Conservation (phyloP, 768 basidiomycete genomes). For the Pleurotus cornucopiae region DNA sequence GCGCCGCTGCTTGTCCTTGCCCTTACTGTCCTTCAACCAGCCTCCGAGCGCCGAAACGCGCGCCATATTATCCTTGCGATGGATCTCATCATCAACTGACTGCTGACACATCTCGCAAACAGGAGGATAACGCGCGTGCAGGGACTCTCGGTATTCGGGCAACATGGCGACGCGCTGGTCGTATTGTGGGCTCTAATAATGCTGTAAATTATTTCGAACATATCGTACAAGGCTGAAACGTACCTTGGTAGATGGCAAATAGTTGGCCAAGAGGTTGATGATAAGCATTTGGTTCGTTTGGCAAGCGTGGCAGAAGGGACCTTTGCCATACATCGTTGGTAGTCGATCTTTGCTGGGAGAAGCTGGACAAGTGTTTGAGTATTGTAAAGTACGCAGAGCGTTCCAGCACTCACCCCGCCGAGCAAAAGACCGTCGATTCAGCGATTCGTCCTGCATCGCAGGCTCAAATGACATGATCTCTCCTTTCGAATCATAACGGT, state of each 20-base stretch:
- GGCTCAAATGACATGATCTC: slow-evolving; percentile 84
- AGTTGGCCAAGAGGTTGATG: slow-evolving; percentile 83
- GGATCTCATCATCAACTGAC: slow-evolving; percentile 78
- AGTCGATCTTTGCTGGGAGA: slow-evolving; percentile 68
- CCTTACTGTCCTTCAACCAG: slow-evolving; percentile 63
- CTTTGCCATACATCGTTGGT: slow-evolving; percentile 53
- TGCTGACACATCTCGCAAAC: slow-evolving; percentile 77
- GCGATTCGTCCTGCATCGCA: slow-evolving; percentile 77
- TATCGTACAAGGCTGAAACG: slow-evolving; percentile 20
- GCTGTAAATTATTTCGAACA: too few species aligned
- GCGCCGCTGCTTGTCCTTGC: slow-evolving; percentile 54
- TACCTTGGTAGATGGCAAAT: slow-evolving; percentile 77
- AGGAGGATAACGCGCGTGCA: slow-evolving; percentile 83
- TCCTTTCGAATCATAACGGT: slow-evolving; percentile 65
- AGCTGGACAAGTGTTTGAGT: slow-evolving; percentile 31
- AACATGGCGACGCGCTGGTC: slow-evolving; percentile 55
- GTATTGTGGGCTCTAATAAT: slow-evolving; percentile 61
- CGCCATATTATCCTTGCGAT: slow-evolving; percentile 77
- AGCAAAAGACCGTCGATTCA: slow-evolving; percentile 69
- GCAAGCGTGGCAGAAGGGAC: slow-evolving; percentile 82
- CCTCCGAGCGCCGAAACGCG: slow-evolving; percentile 70
- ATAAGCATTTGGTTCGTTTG: slow-evolving; percentile 91
- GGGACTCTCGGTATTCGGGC: slow-evolving; percentile 67
- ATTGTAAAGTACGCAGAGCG: background rate
- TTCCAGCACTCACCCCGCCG: slow-evolving; percentile 52